These are phyloP conservation scores for Kodamaea lidongshanica DNA, from an alignment of 805 yeast genomes.

Conservation along the genomic window DNA sequence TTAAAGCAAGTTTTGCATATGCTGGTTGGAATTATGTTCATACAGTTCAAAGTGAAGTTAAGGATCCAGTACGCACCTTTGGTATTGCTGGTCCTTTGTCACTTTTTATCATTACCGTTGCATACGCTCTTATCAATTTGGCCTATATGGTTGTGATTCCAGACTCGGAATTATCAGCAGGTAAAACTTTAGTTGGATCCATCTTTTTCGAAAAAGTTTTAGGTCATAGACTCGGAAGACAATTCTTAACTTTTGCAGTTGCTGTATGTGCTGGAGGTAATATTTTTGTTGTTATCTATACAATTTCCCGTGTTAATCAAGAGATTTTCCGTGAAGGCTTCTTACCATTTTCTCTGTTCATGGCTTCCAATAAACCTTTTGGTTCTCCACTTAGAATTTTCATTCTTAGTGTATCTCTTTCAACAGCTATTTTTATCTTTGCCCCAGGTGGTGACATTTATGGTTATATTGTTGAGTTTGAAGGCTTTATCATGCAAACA, in stretches of 20 bases:
- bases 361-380: slow-evolving; percentile 52
- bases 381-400: slow-evolving; percentile 54
- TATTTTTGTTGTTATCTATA: slow-evolving; percentile 54
- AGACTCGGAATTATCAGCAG: slow-evolving; percentile 44
- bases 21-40: slow-evolving; percentile 63
- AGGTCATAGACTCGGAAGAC: slow-evolving; percentile 48
- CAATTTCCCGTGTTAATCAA: slow-evolving; percentile 56
- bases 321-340: slow-evolving; percentile 61
- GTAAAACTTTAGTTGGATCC: slow-evolving; percentile 58
- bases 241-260: slow-evolving; percentile 48
- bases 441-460: slow-evolving; percentile 47
- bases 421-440: slow-evolving; percentile 33
- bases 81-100: slow-evolving; percentile 58
- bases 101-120: slow-evolving; percentile 39
- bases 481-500: slow-evolving; percentile 45
- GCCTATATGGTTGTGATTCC: slow-evolving; percentile 54
- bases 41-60: slow-evolving; percentile 54
- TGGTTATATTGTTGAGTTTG: slow-evolving; percentile 46
- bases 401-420: slow-evolving; percentile 35
- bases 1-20: slow-evolving; percentile 54
- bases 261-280: slow-evolving; percentile 61
- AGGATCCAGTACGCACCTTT: slow-evolving; percentile 51
- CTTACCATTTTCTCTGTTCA: slow-evolving; percentile 44
- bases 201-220: slow-evolving; percentile 50
- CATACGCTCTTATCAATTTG: slow-evolving; percentile 47